Base-by-base conservation (phyloP, 108 stramenopile species). In the Hondaea fermentalgiana region DNA sequence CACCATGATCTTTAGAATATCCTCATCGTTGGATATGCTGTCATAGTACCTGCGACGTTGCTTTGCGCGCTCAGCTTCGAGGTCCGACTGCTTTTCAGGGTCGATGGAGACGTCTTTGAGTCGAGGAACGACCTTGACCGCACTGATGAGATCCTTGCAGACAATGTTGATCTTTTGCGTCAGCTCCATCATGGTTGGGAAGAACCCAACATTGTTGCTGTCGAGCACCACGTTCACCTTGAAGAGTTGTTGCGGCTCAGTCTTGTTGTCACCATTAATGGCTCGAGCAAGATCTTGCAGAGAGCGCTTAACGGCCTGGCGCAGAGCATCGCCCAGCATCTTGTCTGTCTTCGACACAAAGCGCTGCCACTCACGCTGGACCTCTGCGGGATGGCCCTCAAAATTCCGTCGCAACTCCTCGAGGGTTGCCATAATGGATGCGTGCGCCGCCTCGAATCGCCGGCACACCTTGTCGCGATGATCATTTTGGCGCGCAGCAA, bases 221-320 rank as follows among this genome's bases (percentile, higher is more conserved):
- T 93, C 94, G 43, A 95, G 91, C 28, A 93, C 90, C 16, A 94
- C 88, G 44, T 92, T 92, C 23, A 95, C 88, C 60, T 89, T 59
- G 72, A 92, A 92, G n/a, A 93, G 88, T 59, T 93, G 91, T 72
- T 94, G 93, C 43, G 93, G 95, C 28, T 94, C 94, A 0, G 92
- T 76, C 93, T 94, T 93, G 53, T 93, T 87, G 57, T 94, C 94
- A 5, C 94, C 94, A 60, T 93, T 93, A 88, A 95, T 95, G 29
- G 93, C 94, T 12, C 90, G 83, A 3, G 89, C 90, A 5, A 95
- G 92, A 93, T 91, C 92, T 87, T 94, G 94, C 59, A 95, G 57
- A 19, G 90, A 89, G 4, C 89, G 88, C 87, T 95, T 95, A 12
- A 94, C 94, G 0, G 93, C 69, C n/a, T 88, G 90, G 21, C 93